Evolutionary conservation across 169 alveolate genomes (phyloP), one percentile per base, ranked within the genome.

Genomic region (Cytauxzoon felis): DNA sequence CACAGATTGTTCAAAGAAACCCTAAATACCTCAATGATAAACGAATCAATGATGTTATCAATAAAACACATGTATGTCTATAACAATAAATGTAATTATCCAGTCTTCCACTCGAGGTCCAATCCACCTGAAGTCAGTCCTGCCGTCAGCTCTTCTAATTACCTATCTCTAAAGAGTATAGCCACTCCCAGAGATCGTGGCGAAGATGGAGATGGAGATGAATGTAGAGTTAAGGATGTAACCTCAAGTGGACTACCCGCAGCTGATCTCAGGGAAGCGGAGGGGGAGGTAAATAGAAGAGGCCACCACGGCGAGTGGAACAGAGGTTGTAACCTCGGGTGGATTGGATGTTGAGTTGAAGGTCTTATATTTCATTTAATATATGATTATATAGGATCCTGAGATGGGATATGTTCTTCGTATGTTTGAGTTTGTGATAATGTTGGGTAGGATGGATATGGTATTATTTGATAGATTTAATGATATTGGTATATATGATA

Each of bases 391-490:
- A 4, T 34, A 11, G 33, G 82, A 71, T 33, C 18, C 73, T 8
- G 60, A 71, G 47, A 59, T 64, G 19, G 18, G 58, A 24, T 3
- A 53, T 2, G 38, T 32, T 29, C 58, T 71, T 1, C 69, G 82
- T 19, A 16, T 71, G 23, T 4, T 62, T 18, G 82, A 71, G 45
- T 60, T 71, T 30, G 60, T 66, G 24, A 64, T 54, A 13, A 1
- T 6, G 19, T 41, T 71, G 7, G 82, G 82, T 7, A 33, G 24
- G 18, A 7, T 38, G 23, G 49, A 61, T 16, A 27, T 21, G 16
- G 56, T 1, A 5, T 64, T 58, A 18, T 71, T 71, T 34, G 42
- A 36, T 24, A 26, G 29, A 1, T 59, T 71, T 30, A 21, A 56
- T 19, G 66, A 32, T 21, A 48, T 40, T 5, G 76, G 70, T 11